Evolutionary conservation across 2,329 filamentous ascomycete species (phyloP).

Genomic region (Colletotrichum spinosum): DNA sequence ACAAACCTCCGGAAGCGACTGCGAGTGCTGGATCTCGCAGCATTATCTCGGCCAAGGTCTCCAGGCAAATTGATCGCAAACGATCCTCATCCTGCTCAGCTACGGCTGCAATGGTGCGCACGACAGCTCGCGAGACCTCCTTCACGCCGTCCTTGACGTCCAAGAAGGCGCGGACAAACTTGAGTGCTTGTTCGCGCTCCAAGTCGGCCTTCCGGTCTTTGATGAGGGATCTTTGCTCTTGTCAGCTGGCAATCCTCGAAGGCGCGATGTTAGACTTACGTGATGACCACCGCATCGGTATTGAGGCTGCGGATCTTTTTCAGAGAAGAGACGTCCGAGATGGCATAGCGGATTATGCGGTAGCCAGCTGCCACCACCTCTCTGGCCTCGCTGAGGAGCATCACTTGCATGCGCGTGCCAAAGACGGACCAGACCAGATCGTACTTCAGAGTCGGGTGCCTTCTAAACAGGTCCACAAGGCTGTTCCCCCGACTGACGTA

Average conservation of each 20-base stretch:
- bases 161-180: conserved; percentile 93
- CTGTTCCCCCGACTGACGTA: conserved; percentile 94
- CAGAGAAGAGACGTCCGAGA: conserved; percentile 90
- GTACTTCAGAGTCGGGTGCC: conserved; percentile 93
- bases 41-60: conserved; percentile 92
- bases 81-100: conserved; percentile 91
- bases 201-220: conserved; percentile 98
- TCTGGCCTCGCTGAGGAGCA: conserved; percentile 94
- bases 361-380: conserved; percentile 97
- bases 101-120: conserved; percentile 89
- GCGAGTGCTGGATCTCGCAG: conserved; percentile 86
- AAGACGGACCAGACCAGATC: conserved; percentile 97
- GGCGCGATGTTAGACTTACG: conserved; percentile 55
- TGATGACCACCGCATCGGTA: conserved; percentile 91
- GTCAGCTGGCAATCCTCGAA: conserved; percentile 24
- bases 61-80: conserved; percentile 87
- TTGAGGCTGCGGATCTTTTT: conserved; percentile 89
- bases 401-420: conserved; percentile 90
- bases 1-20: conserved; percentile 85
- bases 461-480: conserved; percentile 95
- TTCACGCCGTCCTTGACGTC: conserved; percentile 93
- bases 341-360: conserved; percentile 91
- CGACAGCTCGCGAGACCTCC: conserved; percentile 88
- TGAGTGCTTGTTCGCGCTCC: conserved; percentile 95
- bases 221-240: conserved; percentile 74